A percentile compares a stretch with the other conserved stretches of the same genome.
Evolutionary conservation across 139 green algal genomes (phyloP).

Genomic region (Volvox africanus): DNA sequence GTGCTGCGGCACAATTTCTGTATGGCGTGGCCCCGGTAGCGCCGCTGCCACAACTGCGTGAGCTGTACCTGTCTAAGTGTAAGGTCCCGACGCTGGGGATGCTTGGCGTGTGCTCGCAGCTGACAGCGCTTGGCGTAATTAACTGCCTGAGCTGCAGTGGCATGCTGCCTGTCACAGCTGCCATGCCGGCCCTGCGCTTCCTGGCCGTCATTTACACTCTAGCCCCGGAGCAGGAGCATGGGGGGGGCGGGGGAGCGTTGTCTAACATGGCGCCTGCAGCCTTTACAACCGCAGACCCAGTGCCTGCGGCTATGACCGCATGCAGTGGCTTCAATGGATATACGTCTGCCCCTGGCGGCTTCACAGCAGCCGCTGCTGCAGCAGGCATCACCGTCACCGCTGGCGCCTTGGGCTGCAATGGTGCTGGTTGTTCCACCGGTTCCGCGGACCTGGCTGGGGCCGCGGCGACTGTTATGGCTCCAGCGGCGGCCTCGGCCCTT

Average conservation of each 20-base stretch:
- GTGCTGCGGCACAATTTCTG: background rate
- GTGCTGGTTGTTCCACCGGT: background rate
- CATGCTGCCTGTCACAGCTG: background rate
- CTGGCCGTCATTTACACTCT: constrained; percentile 42
- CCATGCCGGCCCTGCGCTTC: background rate
- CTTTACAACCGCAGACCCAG: background rate
- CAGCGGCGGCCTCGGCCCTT: background rate
- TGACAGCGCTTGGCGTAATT: constrained; percentile 27
- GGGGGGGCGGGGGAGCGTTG: background rate
- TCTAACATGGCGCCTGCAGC: background rate
- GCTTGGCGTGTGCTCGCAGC: constrained; percentile 34
- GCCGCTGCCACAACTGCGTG: constrained; percentile 26
- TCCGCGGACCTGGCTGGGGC: background rate
- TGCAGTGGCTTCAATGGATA: background rate
- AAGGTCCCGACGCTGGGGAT: constrained; percentile 41
- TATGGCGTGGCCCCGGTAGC: constrained; percentile 7
- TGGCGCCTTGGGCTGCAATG: background rate
- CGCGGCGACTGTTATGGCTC: background rate
- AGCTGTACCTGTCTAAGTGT: constrained; percentile 49
- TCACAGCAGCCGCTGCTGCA: background rate
- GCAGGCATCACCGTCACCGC: background rate
- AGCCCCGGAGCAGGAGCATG: constrained; percentile 2
- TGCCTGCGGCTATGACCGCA: too few species aligned
- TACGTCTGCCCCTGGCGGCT: background rate
- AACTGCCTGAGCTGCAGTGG: constrained; percentile 44